These are phyloP conservation scores for Pseudoperonospora humuli DNA, from an alignment of 352 stramenopile species.

Conservation along the genomic window DNA sequence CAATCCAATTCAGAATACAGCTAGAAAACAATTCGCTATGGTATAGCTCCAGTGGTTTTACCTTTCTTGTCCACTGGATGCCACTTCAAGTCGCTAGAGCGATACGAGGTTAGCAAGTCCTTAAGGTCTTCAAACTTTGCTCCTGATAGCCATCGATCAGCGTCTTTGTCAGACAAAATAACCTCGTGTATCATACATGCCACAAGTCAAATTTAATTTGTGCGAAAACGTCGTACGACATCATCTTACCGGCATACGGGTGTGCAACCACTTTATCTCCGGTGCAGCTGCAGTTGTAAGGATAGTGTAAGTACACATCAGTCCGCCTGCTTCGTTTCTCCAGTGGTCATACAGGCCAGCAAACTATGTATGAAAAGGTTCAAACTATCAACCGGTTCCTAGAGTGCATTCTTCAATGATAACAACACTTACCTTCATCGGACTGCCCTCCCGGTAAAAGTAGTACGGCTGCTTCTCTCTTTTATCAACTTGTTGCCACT, in stretches of 20 bases:
- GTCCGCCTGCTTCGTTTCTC: constrained; percentile 51
- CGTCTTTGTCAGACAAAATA: constrained; percentile 57
- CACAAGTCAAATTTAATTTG: not conserved
- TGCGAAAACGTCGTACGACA: not conserved
- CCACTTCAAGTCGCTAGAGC: constrained; percentile 47
- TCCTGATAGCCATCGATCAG: constrained; percentile 52
- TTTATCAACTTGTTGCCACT: constrained; percentile 86
- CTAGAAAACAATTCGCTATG: not conserved
- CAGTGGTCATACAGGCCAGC: constrained; percentile 83
- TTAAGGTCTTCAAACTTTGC: constrained; percentile 51
- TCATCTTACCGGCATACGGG: constrained; percentile 65
- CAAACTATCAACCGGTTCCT: not conserved
- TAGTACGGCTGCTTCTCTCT: constrained; percentile 89
- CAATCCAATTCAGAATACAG: not conserved
- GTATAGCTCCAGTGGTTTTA: constrained; percentile 6
- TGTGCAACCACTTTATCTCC: constrained; percentile 78
- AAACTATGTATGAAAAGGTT: constrained; percentile 44
- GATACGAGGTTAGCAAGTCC: constrained; percentile 47
- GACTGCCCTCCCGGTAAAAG: constrained; percentile 38
- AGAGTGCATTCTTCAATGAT: not conserved
- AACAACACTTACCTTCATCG: constrained; percentile 39
- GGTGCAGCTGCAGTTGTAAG: constrained; percentile 70
- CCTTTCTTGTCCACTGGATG: constrained; percentile 73
- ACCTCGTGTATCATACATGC: constrained; percentile 40
- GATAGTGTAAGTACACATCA: constrained; percentile 81